Percentiles rank a stretch among this genome's conserved stretches.
phyloP scores from a whole-genome alignment of 768 basidiomycete genomes.

The Ramaria sp. region DNA sequence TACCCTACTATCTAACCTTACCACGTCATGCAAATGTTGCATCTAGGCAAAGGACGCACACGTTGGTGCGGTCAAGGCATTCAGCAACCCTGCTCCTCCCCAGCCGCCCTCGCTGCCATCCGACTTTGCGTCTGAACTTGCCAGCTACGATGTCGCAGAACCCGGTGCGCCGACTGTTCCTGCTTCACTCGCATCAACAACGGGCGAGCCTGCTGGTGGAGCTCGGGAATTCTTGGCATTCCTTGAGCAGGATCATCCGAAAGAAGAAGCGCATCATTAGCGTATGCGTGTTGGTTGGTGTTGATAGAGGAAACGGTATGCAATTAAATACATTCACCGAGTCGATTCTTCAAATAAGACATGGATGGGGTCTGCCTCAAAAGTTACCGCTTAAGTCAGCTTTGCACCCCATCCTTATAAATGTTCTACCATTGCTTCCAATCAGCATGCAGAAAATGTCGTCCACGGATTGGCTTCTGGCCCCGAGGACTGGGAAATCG shows the following conservation, averaged over 20 bases:
- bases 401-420: too few species aligned
- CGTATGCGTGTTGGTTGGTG: not conserved
- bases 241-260: conserved; percentile 73
- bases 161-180: conserved; percentile 37
- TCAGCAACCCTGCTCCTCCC: conserved; percentile 65
- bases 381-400: too few species aligned
- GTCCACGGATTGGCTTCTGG: not conserved
- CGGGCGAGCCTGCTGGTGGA: conserved; percentile 22
- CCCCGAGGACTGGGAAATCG: not conserved
- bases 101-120: conserved; percentile 63
- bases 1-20: not conserved
- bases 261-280: conserved; percentile 47
- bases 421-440: too few species aligned
- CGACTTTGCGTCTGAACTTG: conserved; percentile 81
- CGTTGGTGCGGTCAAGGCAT: conserved; percentile 77
- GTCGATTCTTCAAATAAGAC: not conserved
- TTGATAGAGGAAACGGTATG: not conserved
- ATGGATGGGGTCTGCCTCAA: too few species aligned
- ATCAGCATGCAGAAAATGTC: not conserved
- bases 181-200: conserved; percentile 20
- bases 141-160: conserved; percentile 76
- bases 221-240: conserved; percentile 72
- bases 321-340: not conserved
- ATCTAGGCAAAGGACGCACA: conserved; percentile 81
- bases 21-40: not conserved